phyloP scores from a whole-genome alignment of 352 stramenopile species.

The Hyaloperonospora arabidopsidis region DNA sequence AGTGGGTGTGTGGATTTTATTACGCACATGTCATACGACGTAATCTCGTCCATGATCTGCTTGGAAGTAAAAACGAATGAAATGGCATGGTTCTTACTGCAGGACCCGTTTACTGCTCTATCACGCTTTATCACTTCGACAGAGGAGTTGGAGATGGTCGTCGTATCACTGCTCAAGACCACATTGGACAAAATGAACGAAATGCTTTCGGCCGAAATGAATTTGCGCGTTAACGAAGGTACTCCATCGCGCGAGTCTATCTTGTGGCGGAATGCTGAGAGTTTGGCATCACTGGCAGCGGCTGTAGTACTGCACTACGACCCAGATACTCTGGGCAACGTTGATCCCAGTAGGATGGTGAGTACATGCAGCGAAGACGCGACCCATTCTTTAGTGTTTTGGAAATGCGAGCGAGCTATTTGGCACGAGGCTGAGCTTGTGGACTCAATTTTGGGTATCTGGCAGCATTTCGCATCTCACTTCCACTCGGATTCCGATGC shows the following conservation, averaged over 20 bases:
- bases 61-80: conserved; percentile 78
- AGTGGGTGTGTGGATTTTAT: conserved; percentile 60
- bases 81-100: conserved; percentile 69
- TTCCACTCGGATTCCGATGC: conserved; percentile 71
- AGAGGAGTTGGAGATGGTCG: conserved; percentile 56
- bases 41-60: conserved; percentile 79
- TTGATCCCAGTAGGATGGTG: conserved; percentile 36
- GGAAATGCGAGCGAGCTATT: conserved; percentile 67
- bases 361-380: conserved; percentile 13
- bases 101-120: conserved; percentile 68
- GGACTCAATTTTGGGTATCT: conserved; percentile 65
- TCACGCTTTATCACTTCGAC: conserved; percentile 56
- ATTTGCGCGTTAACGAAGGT: conserved; percentile 50
- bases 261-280: conserved; percentile 75
- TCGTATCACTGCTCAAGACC: conserved; percentile 63
- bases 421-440: conserved; percentile 71
- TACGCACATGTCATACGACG: conserved; percentile 59
- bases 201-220: conserved; percentile 63
- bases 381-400: conserved; percentile 45
- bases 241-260: conserved; percentile 62
- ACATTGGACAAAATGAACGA: conserved; percentile 76
- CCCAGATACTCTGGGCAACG: conserved; percentile 52
- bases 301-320: conserved; percentile 81
- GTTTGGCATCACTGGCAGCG: conserved; percentile 55
- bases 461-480: conserved; percentile 69